These are phyloP conservation scores for Rhytidiadelphus loreus DNA, from an alignment of 225 moss, liverwort and hornwort genomes.

Conservation along the genomic window DNA sequence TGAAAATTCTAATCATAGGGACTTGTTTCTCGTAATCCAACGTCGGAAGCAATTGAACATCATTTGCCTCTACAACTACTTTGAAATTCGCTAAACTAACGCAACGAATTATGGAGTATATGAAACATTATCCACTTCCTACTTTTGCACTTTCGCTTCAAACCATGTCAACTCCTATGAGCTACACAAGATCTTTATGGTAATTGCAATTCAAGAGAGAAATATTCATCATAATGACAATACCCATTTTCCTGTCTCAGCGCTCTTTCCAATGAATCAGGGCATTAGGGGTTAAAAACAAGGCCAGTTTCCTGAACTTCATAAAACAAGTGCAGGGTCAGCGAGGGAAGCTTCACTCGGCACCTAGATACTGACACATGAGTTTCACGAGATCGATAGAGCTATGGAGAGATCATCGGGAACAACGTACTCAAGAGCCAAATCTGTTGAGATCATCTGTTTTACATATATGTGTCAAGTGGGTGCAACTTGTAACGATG, in stretches of 20 bases:
- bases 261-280: not conserved
- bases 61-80: not conserved
- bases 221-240: not conserved
- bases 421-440: not conserved
- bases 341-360: not conserved
- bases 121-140: not conserved
- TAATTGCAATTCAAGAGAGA: not conserved
- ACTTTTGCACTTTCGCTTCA: not conserved
- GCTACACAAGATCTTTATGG: not conserved
- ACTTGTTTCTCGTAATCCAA: not conserved
- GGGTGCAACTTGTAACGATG: not conserved
- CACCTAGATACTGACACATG: not conserved
- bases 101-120: not conserved
- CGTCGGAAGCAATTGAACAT: not conserved
- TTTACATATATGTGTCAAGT: not conserved
- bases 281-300: not conserved
- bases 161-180: not conserved
- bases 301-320: not conserved
- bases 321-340: not conserved
- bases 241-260: not conserved
- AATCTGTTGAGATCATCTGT: not conserved
- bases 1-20: not conserved
- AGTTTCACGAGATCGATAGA: not conserved
- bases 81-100: not conserved
- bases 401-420: not conserved